Evolutionary conservation across 1,284 basidiomycete species (phyloP).

Genomic region (Irpex sp.): DNA sequence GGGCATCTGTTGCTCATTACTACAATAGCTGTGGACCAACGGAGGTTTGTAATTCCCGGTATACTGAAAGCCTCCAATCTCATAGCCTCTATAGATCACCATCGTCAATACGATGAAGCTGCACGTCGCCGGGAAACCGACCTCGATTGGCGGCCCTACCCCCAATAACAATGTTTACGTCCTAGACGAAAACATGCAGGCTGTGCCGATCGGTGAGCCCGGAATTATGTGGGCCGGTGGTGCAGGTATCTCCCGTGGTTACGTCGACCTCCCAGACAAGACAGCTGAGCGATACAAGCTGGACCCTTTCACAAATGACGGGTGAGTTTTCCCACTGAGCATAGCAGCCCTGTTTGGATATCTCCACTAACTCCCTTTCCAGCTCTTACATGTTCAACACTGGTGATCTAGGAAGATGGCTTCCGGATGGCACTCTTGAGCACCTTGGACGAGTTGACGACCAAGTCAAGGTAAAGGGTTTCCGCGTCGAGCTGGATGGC

Average conservation of each 20-base stretch:
- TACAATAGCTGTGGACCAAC: slow-evolving; percentile 50
- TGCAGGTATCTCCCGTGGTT: slow-evolving; percentile 48
- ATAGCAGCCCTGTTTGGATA: not conserved
- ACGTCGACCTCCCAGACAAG: slow-evolving; percentile 50
- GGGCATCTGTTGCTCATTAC: slow-evolving; percentile 39
- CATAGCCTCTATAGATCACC: slow-evolving; percentile 37
- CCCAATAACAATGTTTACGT: slow-evolving; percentile 60
- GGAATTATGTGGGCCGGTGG: slow-evolving; percentile 63
- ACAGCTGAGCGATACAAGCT: slow-evolving; percentile 47
- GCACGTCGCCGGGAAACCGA: slow-evolving; percentile 36
- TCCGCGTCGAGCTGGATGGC: slow-evolving; percentile 59
- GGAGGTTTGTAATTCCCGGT: slow-evolving; percentile 31
- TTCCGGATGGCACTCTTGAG: slow-evolving; percentile 46
- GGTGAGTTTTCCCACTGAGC: slow-evolving; percentile 28
- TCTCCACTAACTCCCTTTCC: slow-evolving; percentile 2
- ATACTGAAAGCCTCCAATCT: not conserved
- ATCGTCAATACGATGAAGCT: slow-evolving; percentile 57
- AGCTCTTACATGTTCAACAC: slow-evolving; percentile 60
- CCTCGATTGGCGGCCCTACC: slow-evolving; percentile 53
- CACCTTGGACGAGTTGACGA: slow-evolving; percentile 56
- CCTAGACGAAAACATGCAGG: slow-evolving; percentile 46
- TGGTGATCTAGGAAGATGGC: slow-evolving; percentile 55
- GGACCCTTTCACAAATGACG: slow-evolving; percentile 49
- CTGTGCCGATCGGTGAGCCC: slow-evolving; percentile 46
- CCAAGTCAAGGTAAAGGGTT: slow-evolving; percentile 56